Evolutionary conservation across 2,329 filamentous ascomycete species (phyloP).

Genomic region (Talaromyces sp.): DNA sequence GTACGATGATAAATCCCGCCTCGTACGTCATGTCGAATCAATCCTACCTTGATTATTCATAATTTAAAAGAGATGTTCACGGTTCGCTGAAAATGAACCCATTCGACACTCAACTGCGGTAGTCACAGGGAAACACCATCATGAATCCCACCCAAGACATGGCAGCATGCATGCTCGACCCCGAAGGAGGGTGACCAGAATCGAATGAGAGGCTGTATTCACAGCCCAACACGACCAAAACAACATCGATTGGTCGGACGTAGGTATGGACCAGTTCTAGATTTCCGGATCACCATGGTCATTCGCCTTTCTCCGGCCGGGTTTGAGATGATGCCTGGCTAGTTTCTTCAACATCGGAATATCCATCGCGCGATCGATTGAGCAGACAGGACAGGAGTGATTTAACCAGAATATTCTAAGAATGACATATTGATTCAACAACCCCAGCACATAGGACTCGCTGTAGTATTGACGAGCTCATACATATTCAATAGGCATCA

Average conservation of each 20-base stretch:
- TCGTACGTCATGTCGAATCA: background rate
- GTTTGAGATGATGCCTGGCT: background rate
- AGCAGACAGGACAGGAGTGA: background rate
- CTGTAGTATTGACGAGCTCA: background rate
- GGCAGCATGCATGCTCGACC: background rate
- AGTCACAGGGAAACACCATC: background rate
- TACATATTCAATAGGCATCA: background rate
- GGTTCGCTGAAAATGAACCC: background rate
- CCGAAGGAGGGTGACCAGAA: background rate
- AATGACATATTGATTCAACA: background rate
- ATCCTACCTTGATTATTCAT: background rate
- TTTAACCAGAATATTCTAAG: background rate
- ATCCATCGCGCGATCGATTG: background rate
- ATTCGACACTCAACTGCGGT: background rate
- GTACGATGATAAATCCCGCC: background rate
- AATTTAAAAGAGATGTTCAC: background rate
- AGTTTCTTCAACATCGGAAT: background rate
- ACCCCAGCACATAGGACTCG: background rate
- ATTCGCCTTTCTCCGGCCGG: background rate
- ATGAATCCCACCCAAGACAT: too few relatives aligned
- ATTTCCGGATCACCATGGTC: background rate
- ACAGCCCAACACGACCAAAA: background rate
- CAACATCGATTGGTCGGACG: background rate
- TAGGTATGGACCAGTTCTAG: background rate
- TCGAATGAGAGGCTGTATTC: background rate